phyloP scores from a whole-genome alignment of 148 eudicot species.

The Rheum nobile region DNA sequence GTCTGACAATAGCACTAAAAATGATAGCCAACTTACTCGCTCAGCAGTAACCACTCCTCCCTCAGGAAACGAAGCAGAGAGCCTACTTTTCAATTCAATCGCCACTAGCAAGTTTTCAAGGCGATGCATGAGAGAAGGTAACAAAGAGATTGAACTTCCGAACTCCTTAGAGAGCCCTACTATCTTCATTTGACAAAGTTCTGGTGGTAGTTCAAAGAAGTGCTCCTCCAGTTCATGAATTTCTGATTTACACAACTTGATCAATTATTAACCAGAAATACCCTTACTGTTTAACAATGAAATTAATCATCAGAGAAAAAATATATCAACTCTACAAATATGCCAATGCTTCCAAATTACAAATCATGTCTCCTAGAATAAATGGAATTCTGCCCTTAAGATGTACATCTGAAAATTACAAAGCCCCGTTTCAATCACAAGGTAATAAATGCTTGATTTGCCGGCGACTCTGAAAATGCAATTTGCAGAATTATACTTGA shows the following conservation, averaged over 20 bases:
- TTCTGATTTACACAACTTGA: slow-evolving; percentile 27
- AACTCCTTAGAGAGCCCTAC: slow-evolving; percentile 83
- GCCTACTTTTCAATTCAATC: slow-evolving; percentile 56
- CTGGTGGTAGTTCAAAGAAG: slow-evolving; percentile 88
- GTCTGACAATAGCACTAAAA: background rate
- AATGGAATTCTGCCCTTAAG: background rate
- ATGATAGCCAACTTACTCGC: slow-evolving; percentile 34
- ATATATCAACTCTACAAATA: background rate
- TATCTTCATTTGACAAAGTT: slow-evolving; percentile 77
- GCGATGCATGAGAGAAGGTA: slow-evolving; percentile 91
- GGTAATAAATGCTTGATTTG: background rate
- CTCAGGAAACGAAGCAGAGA: slow-evolving; percentile 67
- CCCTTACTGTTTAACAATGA: background rate
- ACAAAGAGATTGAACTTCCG: slow-evolving; percentile 84
- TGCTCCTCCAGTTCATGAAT: slow-evolving; percentile 71
- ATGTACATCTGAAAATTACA: background rate
- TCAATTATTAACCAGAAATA: background rate
- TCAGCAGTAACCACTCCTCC: slow-evolving; percentile 45
- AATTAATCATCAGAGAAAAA: background rate
- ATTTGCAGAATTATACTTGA: background rate
- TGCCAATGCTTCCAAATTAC: background rate
- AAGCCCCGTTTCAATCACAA: background rate
- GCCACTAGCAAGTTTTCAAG: slow-evolving; percentile 90
- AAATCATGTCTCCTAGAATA: background rate
- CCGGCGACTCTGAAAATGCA: background rate